These are phyloP conservation scores for Toxicodendron radicans DNA, from an alignment of 345 rosid genomes.

Conservation along the genomic window DNA sequence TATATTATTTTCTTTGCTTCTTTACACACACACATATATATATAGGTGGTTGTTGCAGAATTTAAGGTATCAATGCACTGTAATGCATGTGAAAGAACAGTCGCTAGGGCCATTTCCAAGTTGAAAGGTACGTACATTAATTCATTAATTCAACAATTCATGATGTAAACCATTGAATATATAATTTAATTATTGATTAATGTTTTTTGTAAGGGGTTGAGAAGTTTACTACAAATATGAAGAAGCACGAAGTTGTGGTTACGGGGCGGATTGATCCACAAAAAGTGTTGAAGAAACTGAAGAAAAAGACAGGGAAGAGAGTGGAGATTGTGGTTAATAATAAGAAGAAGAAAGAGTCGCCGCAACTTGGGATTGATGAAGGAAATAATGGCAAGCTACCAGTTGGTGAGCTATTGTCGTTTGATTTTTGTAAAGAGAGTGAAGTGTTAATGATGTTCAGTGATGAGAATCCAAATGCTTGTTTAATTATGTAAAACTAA, in stretches of 20 bases:
- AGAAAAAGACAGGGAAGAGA: conserved; percentile 62
- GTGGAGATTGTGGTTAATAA: conserved; percentile 44
- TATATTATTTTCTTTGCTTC: not conserved
- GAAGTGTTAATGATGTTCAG: conserved; percentile 45
- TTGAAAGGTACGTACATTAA: conserved; percentile 44
- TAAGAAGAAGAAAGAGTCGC: conserved; percentile 24
- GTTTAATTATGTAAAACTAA: conserved; percentile 41
- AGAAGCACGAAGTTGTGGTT: conserved; percentile 56
- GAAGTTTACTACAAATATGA: conserved; percentile 67
- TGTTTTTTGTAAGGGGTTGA: conserved; percentile 52
- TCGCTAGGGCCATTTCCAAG: conserved; percentile 59
- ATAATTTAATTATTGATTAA: no score
- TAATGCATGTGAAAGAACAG: conserved; percentile 72
- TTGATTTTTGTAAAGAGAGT: conserved; percentile 23
- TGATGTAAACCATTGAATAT: not conserved
- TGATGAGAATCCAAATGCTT: conserved; percentile 80
- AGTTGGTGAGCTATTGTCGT: conserved; percentile 3
- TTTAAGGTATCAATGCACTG: conserved; percentile 67
- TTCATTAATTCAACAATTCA: not conserved
- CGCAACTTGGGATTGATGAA: not conserved
- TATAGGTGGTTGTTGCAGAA: conserved; percentile 49
- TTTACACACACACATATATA: not conserved
- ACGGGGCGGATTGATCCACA: conserved; percentile 54
- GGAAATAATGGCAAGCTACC: not conserved
- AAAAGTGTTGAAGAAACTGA: conserved; percentile 67